These are phyloP conservation scores for Picea glauca DNA, from an alignment of 75 land plant genomes.

Conservation along the genomic window DNA sequence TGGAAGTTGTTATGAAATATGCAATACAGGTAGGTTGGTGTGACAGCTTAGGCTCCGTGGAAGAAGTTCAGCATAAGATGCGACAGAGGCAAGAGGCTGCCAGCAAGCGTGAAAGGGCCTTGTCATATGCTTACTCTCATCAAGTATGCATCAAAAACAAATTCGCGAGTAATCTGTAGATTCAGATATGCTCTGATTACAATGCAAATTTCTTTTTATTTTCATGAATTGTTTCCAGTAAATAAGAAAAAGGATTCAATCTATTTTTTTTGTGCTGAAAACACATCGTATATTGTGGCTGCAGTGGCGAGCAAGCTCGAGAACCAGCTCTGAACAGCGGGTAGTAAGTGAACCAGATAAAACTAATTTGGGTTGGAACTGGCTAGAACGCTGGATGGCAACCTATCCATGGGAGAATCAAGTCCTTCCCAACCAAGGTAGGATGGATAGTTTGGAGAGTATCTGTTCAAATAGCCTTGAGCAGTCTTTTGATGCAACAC, in stretches of 20 bases:
- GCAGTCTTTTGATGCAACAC: conserved; percentile 14
- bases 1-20: neutral
- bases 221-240: neutral
- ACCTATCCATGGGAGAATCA: conserved; percentile 9
- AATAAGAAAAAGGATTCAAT: neutral
- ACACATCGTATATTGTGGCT: neutral
- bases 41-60: conserved; percentile 21
- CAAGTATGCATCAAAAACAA: conserved; percentile 21
- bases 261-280: neutral
- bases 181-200: neutral
- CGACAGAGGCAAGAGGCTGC: conserved; percentile 37
- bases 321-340: neutral
- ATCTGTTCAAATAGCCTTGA: conserved; percentile 12
- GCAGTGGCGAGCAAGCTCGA: conserved; percentile 20
- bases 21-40: conserved; percentile 36
- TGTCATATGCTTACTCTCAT: conserved; percentile 32
- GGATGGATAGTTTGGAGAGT: conserved; percentile 48
- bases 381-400: conserved; percentile 23
- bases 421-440: conserved; percentile 26
- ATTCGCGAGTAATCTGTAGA: neutral
- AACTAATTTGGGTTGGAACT: conserved; percentile 21
- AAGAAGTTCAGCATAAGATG: conserved; percentile 30
- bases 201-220: neutral
- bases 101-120: conserved; percentile 30
- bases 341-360: conserved; percentile 14